A percentile compares a stretch with the other conserved stretches of the same genome.
Evolutionary conservation across 164 flowering plant species (phyloP).

Genomic region (Brasenia schreberi): DNA sequence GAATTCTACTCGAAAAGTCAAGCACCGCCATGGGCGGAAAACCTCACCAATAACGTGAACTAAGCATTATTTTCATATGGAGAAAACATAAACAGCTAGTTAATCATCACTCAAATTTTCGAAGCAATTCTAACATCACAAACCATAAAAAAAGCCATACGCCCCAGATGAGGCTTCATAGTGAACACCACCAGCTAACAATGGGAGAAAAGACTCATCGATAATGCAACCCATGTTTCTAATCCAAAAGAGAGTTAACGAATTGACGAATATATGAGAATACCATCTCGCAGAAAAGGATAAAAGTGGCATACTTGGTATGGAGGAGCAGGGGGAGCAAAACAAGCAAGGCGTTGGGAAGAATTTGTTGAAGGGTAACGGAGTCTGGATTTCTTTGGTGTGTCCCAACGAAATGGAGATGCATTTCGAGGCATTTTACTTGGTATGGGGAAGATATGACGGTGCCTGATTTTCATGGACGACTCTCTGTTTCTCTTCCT

Average conservation of each 20-base stretch:
- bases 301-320: slow-evolving; percentile 14
- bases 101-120: too few species aligned
- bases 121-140: too few species aligned
- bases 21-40: neutral
- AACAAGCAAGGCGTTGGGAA: slow-evolving; percentile 19
- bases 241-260: too few species aligned
- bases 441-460: slow-evolving; percentile 17
- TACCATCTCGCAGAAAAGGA: too few species aligned
- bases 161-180: too few species aligned
- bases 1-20: neutral
- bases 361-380: neutral
- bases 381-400: neutral
- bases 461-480: neutral
- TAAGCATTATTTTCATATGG: neutral
- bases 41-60: neutral
- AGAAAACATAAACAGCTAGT: too few species aligned
- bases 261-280: too few species aligned
- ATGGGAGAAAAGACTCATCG: too few species aligned
- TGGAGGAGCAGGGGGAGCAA: slow-evolving; percentile 31
- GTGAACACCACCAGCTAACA: too few species aligned
- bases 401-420: neutral
- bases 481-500: neutral
- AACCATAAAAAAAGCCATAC: too few species aligned
- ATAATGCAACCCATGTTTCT: too few species aligned
- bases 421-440: slow-evolving; percentile 7